These are phyloP conservation scores for Trypanosoma caninum DNA, from an alignment of 208 protist species.

Conservation along the genomic window DNA sequence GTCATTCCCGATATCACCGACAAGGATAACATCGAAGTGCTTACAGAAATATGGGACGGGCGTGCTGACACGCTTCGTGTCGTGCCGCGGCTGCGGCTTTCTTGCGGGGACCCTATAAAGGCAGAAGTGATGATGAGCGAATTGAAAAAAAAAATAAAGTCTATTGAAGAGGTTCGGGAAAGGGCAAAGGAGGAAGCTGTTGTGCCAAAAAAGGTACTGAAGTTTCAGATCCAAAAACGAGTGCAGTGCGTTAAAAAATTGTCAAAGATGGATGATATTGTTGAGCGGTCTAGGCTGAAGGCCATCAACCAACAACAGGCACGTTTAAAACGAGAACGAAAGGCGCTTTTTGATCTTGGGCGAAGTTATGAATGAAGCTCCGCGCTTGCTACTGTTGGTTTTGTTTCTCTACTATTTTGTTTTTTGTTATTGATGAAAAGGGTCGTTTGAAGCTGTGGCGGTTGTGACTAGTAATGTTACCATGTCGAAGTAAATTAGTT, in stretches of 20 bases:
- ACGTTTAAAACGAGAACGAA: slow-evolving; percentile 31
- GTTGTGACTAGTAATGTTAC: too few relatives aligned
- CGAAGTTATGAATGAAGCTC: neutral
- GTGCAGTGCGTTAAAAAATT: slow-evolving; percentile 49
- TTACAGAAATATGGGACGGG: slow-evolving; percentile 79
- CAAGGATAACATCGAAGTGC: slow-evolving; percentile 56
- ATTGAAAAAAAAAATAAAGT: slow-evolving; percentile 31
- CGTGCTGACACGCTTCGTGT: slow-evolving; percentile 39
- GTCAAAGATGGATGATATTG: slow-evolving; percentile 22
- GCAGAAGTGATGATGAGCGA: slow-evolving; percentile 19
- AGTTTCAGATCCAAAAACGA: slow-evolving; percentile 32
- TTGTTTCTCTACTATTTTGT: neutral
- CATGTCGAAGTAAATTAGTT: too few relatives aligned
- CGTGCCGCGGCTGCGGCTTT: slow-evolving; percentile 18
- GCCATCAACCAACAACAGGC: slow-evolving; percentile 30
- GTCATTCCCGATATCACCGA: slow-evolving; percentile 44
- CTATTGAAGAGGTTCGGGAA: slow-evolving; percentile 52
- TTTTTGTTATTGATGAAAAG: neutral
- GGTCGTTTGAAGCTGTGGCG: too few relatives aligned
- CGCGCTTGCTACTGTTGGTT: neutral
- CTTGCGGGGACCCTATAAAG: neutral
- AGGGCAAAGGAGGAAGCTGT: slow-evolving; percentile 28
- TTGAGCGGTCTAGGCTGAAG: slow-evolving; percentile 23
- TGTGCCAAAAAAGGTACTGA: slow-evolving; percentile 33
- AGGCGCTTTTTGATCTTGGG: slow-evolving; percentile 19